Evolutionary conservation across 257 asterid species (phyloP), one percentile per base, ranked within the genome.

Genomic region (Jasminum sambac): DNA sequence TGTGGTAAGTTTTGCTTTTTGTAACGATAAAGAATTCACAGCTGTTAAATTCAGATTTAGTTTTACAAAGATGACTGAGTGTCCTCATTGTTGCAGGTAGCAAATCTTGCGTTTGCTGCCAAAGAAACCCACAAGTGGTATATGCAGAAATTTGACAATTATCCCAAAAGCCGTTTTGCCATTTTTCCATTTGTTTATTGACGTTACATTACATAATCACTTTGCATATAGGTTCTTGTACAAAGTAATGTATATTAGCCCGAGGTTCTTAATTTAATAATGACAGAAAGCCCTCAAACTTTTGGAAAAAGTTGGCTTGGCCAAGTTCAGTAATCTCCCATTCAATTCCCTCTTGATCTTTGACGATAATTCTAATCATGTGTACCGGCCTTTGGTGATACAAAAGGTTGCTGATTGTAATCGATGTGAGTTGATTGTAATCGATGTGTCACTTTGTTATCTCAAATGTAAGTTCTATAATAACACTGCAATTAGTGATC

Each of bases 91-190:
- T 77, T 80, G 86, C 87, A 95, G 98, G 95, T 86, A 76, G 86
- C 88, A 23, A 95, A 95, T 82, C 97, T 95, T 65, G 73, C 74
- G 42, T 77, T 91, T 41, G 89, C 93, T 37, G 96, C 99, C 1
- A 83, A 73, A n/a, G 96, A 89, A 79, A 86, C 97, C 24, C 98
- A 89, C 1, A 86, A 78, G 73, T 95, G 98, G 96, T 91, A 95
- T 82, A 79, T 78, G 44, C 80, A 66, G 43, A 91, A 88, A 70
- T 95, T 95, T 19, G 99, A 91, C 43, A 79, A 85, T 74, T 95
- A 95, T 72, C 99, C 99, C 9, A 81, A 68, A 64, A 75, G 83
- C 52, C 93, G 97, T 67, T 63, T 16, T 25, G 90, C 90, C 21
- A 80, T 91, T 42, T 64, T 91, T 67, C 96, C 99, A 66, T 85